phyloP scores from a whole-genome alignment of 495 filamentous ascomycete genomes.

The Aspergillus coremiiformis region DNA sequence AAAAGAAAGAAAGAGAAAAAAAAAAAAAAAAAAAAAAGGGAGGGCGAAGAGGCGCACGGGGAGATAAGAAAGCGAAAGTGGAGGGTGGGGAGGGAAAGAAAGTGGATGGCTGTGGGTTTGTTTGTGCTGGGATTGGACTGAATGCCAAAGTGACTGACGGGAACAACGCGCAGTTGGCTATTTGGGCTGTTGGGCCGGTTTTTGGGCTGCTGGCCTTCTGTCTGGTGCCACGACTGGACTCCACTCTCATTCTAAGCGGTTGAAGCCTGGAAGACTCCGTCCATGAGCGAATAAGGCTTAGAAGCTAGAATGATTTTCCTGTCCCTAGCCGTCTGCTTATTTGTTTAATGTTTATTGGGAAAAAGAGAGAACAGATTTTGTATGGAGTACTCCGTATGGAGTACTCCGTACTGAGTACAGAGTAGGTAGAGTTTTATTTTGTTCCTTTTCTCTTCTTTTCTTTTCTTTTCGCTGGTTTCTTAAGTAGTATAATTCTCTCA shows the following conservation, averaged over 20 bases:
- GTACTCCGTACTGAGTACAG: no score
- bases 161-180: conserved; percentile 12
- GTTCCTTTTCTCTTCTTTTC: neutral
- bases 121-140: conserved; percentile 16
- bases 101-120: conserved; percentile 13
- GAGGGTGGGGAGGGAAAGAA: conserved; percentile 10
- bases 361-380: neutral
- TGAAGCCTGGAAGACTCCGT: conserved; percentile 30
- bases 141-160: conserved; percentile 20
- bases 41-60: conserved; percentile 1
- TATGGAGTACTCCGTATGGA: no score
- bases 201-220: conserved; percentile 23
- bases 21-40: conserved; percentile 8
- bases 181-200: conserved; percentile 39
- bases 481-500: neutral
- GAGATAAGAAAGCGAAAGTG: conserved; percentile 9
- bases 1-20: conserved; percentile 10
- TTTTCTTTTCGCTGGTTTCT: neutral
- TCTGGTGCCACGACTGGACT: conserved; percentile 43
- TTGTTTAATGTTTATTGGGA: neutral
- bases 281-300: conserved; percentile 35
- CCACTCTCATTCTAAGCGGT: conserved; percentile 13
- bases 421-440: neutral
- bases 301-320: conserved; percentile 1
- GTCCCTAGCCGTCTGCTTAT: conserved; percentile 11